phyloP scores from a whole-genome alignment of 768 basidiomycete species.

The Candolleomyces efflorescens region DNA sequence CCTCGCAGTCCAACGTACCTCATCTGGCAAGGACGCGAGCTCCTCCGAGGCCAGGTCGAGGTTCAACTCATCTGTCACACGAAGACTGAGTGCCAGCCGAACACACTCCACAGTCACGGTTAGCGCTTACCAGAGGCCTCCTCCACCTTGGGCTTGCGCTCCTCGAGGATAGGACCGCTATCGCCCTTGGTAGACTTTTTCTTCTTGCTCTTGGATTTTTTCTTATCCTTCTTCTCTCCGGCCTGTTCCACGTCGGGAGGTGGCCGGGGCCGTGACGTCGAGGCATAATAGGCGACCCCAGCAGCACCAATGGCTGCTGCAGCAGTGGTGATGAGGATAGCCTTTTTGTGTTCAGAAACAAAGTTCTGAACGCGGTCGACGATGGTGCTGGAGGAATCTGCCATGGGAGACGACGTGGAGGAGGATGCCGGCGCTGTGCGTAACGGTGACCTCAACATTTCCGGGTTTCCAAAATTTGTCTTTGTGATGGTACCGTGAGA shows the following conservation, averaged over 20 bases:
- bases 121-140: conserved; percentile 22
- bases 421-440: conserved; percentile 3
- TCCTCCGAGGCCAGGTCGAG: conserved; percentile 45
- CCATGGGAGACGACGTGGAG: conserved; percentile 9
- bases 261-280: conserved; percentile 41
- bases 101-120: not conserved
- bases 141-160: conserved; percentile 46
- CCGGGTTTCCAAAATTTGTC: not conserved
- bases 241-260: conserved; percentile 39
- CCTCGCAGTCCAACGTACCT: conserved; percentile 36
- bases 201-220: conserved; percentile 49
- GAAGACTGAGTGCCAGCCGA: conserved; percentile 10
- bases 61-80: conserved; percentile 1
- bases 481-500: not conserved
- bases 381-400: conserved; percentile 23
- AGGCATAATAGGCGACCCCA: conserved; percentile 73
- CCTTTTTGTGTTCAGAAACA: conserved; percentile 74
- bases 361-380: conserved; percentile 65
- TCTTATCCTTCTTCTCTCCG: conserved; percentile 38
- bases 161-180: conserved; percentile 81
- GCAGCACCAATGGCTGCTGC: conserved; percentile 68
- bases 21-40: conserved; percentile 52
- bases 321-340: conserved; percentile 67
- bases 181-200: conserved; percentile 56
- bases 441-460: not conserved